A percentile compares a stretch with the other conserved stretches of the same genome.
Evolutionary conservation across 164 flowering plant species (phyloP).

Genomic region (Brasenia schreberi): DNA sequence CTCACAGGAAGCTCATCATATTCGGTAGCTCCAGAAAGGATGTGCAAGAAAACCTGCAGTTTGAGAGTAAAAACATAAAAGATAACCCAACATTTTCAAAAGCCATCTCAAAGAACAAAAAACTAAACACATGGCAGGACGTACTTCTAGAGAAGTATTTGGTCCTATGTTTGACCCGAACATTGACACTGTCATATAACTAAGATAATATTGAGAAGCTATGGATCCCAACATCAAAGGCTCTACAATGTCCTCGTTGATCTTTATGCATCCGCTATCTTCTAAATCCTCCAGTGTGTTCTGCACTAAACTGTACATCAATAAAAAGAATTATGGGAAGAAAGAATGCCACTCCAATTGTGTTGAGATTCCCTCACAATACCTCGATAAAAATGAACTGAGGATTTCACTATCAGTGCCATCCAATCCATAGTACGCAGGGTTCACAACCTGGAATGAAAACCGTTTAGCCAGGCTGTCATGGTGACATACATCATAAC

Average conservation of each 20-base stretch:
- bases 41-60: slow-evolving; percentile 64
- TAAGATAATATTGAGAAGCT: slow-evolving; percentile 95
- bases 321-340: slow-evolving; percentile 2
- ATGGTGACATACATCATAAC: no score
- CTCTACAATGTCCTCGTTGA: slow-evolving; percentile 67
- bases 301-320: slow-evolving; percentile 57
- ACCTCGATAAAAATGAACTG: slow-evolving; percentile 85
- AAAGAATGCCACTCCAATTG: slow-evolving; percentile 1
- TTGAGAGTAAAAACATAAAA: neutral
- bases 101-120: no score
- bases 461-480: no score
- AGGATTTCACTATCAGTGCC: slow-evolving; percentile 46
- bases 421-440: slow-evolving; percentile 88
- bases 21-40: slow-evolving; percentile 88
- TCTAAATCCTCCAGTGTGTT: slow-evolving; percentile 90
- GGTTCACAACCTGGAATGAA: slow-evolving; percentile 60
- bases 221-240: slow-evolving; percentile 80
- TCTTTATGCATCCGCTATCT: slow-evolving; percentile 88
- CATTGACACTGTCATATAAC: slow-evolving; percentile 88
- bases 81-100: neutral
- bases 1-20: slow-evolving; percentile 97
- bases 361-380: neutral
- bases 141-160: slow-evolving; percentile 89
- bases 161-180: slow-evolving; percentile 87
- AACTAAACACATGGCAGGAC: slow-evolving; percentile 5